phyloP scores from a whole-genome alignment of 2,329 filamentous ascomycete genomes.

The Pyricularia grisea region DNA sequence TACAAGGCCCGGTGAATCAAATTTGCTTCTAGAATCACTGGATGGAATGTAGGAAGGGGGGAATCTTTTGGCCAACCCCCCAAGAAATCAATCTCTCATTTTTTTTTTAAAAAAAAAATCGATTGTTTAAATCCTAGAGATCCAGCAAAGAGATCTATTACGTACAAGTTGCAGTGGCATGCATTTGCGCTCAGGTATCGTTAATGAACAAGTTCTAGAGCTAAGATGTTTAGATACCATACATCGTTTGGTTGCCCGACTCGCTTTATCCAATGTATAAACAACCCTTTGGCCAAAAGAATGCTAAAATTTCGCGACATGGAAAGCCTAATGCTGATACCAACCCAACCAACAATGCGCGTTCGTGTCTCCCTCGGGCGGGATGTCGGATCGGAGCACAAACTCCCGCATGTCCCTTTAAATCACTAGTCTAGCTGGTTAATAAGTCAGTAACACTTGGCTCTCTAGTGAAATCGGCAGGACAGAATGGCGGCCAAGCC shows the following conservation, averaged over 20 bases:
- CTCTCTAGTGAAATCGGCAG: background rate
- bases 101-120: no score
- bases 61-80: background rate
- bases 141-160: background rate
- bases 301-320: background rate
- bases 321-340: background rate
- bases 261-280: background rate
- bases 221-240: background rate
- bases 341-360: background rate
- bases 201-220: background rate
- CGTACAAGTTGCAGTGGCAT: background rate
- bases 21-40: background rate
- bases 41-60: background rate
- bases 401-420: background rate
- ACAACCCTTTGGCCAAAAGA: no score
- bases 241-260: background rate
- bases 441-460: background rate
- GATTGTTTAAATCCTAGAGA: background rate
- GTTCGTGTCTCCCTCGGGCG: background rate
- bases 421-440: background rate
- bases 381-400: background rate
- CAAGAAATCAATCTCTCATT: background rate
- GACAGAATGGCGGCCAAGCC: background rate
- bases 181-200: background rate
- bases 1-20: background rate